phyloP scores from a whole-genome alignment of 2,329 filamentous ascomycete genomes.

The Aspergillus fischeri region DNA sequence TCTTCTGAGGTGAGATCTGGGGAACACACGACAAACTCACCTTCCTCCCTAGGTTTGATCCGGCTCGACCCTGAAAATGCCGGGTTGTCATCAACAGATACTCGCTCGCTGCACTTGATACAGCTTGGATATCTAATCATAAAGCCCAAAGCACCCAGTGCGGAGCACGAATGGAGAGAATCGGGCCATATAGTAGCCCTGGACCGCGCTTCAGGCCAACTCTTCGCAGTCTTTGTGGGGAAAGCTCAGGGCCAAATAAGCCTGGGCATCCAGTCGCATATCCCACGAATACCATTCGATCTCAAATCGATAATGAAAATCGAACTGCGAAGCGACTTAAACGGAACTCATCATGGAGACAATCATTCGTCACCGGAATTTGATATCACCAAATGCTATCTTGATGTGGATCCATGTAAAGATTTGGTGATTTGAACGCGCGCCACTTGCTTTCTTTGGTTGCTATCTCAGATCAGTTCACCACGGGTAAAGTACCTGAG shows the following conservation, averaged over 20 bases:
- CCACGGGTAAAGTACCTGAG: neutral
- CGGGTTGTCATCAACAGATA: conserved; percentile 16
- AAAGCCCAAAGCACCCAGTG: conserved; percentile 10
- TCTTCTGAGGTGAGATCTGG: conserved; percentile 9
- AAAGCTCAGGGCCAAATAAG: conserved; percentile 12
- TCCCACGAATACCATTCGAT: neutral
- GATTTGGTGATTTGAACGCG: conserved; percentile 12
- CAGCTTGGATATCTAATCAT: conserved; percentile 35
- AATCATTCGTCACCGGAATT: conserved; percentile 1
- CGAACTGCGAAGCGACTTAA: neutral
- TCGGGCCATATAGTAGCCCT: conserved; percentile 36
- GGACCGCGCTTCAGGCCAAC: conserved; percentile 28
- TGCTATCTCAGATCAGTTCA: neutral
- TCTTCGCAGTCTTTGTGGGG: conserved; percentile 30
- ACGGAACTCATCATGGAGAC: neutral
- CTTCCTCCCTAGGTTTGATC: conserved; percentile 31
- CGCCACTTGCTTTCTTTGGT: neutral
- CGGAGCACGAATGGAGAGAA: conserved; percentile 21
- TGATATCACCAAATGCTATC: conserved; percentile 12
- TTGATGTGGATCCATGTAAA: conserved; percentile 25
- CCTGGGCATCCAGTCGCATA: conserved; percentile 1
- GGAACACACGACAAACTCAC: conserved; percentile 10
- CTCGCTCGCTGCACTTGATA: conserved; percentile 29
- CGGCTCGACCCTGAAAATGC: conserved; percentile 21
- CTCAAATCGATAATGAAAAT: conserved; percentile 11